Evolutionary conservation across 2,329 filamentous ascomycete genomes (phyloP).

Genomic region (Sporothrix phasma): DNA sequence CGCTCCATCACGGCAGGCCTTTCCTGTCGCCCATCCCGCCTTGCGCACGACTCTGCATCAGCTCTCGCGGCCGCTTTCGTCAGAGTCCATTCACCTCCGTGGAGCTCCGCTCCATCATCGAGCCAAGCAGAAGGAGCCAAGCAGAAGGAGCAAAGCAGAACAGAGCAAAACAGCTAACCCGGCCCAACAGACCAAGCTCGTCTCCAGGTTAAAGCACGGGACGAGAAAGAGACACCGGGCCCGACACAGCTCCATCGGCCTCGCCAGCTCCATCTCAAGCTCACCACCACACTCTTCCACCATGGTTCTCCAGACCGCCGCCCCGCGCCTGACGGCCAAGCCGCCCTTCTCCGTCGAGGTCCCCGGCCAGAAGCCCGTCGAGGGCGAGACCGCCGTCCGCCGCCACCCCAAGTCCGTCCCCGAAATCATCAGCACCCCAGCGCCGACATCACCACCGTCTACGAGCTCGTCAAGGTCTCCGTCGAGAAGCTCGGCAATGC

Average conservation of each 20-base stretch:
- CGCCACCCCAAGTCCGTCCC: constrained; percentile 54
- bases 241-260: not conserved
- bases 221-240: too few species aligned
- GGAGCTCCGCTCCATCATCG: not conserved
- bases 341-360: constrained; percentile 60
- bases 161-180: not conserved
- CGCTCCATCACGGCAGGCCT: not conserved
- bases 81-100: not conserved
- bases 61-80: not conserved
- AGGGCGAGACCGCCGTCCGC: constrained; percentile 67
- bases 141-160: too few species aligned
- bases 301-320: constrained; percentile 22
- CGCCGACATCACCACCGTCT: constrained; percentile 59
- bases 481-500: constrained; percentile 56
- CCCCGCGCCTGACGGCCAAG: constrained; percentile 44
- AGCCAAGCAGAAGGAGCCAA: too few species aligned
- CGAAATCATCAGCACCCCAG: constrained; percentile 49
- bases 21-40: not conserved
- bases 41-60: not conserved
- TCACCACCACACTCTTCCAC: not conserved
- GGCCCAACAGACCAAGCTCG: not conserved
- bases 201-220: not conserved
- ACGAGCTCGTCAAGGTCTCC: constrained; percentile 62
- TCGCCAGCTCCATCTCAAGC: not conserved
- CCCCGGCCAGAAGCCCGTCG: constrained; percentile 49